Conservation (phyloP, 495 filamentous ascomycete genomes). For the Aspergillus diversus region DNA sequence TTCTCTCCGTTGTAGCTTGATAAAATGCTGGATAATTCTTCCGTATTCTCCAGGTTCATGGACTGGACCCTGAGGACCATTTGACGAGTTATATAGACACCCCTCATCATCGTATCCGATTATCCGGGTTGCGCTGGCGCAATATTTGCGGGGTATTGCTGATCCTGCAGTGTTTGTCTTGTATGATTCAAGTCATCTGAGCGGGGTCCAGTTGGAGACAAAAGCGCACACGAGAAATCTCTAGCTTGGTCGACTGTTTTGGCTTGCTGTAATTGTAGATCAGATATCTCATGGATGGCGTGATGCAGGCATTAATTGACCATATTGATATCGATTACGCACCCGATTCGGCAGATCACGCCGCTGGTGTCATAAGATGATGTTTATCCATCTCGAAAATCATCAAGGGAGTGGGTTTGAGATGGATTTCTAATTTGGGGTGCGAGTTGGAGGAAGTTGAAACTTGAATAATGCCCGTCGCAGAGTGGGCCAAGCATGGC, state of each 20-base stretch:
- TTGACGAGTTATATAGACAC: conserved; percentile 24
- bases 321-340: neutral
- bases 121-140: conserved; percentile 26
- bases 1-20: neutral
- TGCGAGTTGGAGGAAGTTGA: neutral
- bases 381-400: conserved; percentile 7
- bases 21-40: neutral
- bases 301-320: conserved; percentile 10
- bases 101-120: conserved; percentile 17
- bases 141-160: conserved; percentile 33
- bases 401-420: neutral
- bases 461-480: conserved; percentile 1
- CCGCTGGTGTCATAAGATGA: neutral
- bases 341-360: conserved; percentile 3
- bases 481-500: conserved; percentile 26
- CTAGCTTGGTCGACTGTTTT: neutral
- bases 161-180: conserved; percentile 1
- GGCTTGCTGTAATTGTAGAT: conserved; percentile 4
- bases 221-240: neutral
- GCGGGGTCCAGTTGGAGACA: conserved; percentile 12
- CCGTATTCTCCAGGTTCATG: neutral
- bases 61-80: neutral
- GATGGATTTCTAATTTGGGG: neutral
- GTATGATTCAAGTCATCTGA: conserved; percentile 6
- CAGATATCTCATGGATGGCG: conserved; percentile 18